A percentile compares a stretch with the other conserved stretches of the same genome.
phyloP scores from a whole-genome alignment of 75 land plant genomes.

The Pinus tabuliformis region DNA sequence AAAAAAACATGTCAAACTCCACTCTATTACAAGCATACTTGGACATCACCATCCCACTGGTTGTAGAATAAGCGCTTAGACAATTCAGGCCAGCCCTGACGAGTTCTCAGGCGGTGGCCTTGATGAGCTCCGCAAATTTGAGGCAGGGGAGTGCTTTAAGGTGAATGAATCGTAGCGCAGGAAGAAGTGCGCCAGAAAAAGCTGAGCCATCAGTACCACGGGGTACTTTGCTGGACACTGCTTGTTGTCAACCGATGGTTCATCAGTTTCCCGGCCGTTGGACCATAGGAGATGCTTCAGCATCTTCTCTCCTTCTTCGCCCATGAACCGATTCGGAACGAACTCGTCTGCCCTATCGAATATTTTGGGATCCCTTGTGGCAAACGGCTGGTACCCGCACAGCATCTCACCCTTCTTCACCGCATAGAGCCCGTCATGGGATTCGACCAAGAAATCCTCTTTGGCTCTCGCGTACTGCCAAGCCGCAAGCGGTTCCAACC shows the following conservation, averaged over 20 bases:
- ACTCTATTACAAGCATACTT: too few species aligned
- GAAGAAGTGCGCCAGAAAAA: conserved; percentile 26
- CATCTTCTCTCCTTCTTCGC: conserved; percentile 28
- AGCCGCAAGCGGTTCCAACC: conserved; percentile 30
- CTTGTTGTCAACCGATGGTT: conserved; percentile 33
- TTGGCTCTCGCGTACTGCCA: conserved; percentile 34
- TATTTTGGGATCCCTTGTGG: conserved; percentile 25
- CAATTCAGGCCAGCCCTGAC: too few species aligned
- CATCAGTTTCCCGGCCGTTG: conserved; percentile 35
- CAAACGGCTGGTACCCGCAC: conserved; percentile 26
- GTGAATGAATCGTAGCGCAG: conserved; percentile 11
- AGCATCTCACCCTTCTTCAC: conserved; percentile 37
- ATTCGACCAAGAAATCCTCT: conserved; percentile 21
- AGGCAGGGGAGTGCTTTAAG: not conserved
- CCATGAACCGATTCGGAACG: conserved; percentile 29
- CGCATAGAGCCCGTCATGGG: conserved; percentile 17
- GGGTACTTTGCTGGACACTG: conserved; percentile 42
- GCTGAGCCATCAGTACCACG: conserved; percentile 12
- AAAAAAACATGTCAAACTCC: too few species aligned
- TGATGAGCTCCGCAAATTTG: not conserved
- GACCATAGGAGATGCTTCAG: conserved; percentile 26
- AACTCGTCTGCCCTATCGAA: conserved; percentile 20
- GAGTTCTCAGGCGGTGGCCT: conserved; percentile 15
- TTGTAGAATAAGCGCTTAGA: too few species aligned
- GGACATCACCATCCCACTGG: too few species aligned